Percentiles rank a stretch among this genome's conserved stretches.
Conservation (phyloP, 2,329 filamentous ascomycete species). For the Diplodia sapinea region DNA sequence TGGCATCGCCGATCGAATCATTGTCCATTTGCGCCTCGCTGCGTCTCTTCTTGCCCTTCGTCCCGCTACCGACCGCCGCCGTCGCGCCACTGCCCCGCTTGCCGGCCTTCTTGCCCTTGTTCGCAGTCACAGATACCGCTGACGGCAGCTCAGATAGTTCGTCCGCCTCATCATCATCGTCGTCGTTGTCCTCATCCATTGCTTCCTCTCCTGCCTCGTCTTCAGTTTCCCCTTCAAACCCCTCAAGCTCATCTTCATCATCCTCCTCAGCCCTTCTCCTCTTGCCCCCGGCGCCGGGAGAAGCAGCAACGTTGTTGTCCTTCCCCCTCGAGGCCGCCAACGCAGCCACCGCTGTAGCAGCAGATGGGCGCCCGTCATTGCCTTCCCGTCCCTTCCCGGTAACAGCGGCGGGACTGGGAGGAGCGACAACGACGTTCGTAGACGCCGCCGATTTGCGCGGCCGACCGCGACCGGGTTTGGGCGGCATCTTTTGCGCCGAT, state of each 20-base stretch:
- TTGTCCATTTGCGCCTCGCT: not conserved
- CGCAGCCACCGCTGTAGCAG: not conserved
- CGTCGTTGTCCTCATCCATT: not conserved
- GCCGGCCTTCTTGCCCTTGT: not conserved
- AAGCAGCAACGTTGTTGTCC: not conserved
- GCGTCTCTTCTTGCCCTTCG: not conserved
- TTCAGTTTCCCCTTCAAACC: not conserved
- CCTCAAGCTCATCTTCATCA: not conserved
- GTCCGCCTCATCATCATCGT: not conserved
- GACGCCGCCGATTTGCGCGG: constrained; percentile 6
- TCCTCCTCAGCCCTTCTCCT: not conserved
- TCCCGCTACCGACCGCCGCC: not conserved
- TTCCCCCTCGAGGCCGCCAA: not conserved
- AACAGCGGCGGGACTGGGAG: not conserved
- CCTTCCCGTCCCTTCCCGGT: not conserved
- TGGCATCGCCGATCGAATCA: too few relatives aligned
- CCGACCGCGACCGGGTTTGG: not conserved
- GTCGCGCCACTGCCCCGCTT: not conserved
- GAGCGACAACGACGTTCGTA: not conserved
- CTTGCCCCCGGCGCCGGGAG: not conserved
- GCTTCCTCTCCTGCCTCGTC: not conserved
- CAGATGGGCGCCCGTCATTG: not conserved
- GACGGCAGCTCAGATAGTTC: not conserved
- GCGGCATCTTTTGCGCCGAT: not conserved
- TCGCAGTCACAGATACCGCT: not conserved